Base-by-base conservation (phyloP, 2,329 filamentous ascomycete genomes). In the Fusarium papillatum region DNA sequence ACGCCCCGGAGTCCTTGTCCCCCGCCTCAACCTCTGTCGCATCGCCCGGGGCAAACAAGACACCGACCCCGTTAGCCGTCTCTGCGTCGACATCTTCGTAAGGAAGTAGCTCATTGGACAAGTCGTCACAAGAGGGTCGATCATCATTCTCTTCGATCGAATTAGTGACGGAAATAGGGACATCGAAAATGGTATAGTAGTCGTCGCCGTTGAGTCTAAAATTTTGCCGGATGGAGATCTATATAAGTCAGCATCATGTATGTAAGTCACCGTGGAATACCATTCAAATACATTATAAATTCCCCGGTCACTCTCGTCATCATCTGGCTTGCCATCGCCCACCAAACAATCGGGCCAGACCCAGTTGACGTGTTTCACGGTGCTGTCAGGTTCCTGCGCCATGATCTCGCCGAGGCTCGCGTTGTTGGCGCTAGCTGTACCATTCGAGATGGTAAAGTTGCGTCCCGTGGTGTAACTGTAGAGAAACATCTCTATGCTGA, bases 291-390 rank as follows among this genome's bases (percentile, higher is more conserved):
- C 88, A 78, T 95, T 94, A 80, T 94, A 94, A 22, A 85, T 83
- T 4, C 92, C 93, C 17, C 77, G 71, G 4, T 88, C 89, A 63
- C 88, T 90, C 68, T 85, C 84, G 1, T 83, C 81, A 5, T 83
- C 81, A 2, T 81, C 77, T 31, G 88, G 85, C 74, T 88, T 81
- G 4, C 90, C 91, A 62, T 92, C 85, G 22, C 93, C 93, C 4
- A 91, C 90, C 0, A 95, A 85, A 77, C 93, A 95, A 69, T 89
- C 88, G 0, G 93, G 93, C 93, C 93, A 95, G 24, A 89, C 85
- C 91, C 93, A 95, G 79, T 92, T 92, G 72, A 94, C 88, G 80
- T 95, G 93, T 81, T 95, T 95, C 53, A 95, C 93, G 0, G 93
- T 94, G 79, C 92, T 93, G 5, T 89, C 89, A 1, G 88, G 83